A percentile compares a stretch with the other conserved stretches of the same genome.
These are phyloP conservation scores for Colletotrichum sp. DNA, from an alignment of 2,329 filamentous ascomycete genomes.

Conservation along the genomic window DNA sequence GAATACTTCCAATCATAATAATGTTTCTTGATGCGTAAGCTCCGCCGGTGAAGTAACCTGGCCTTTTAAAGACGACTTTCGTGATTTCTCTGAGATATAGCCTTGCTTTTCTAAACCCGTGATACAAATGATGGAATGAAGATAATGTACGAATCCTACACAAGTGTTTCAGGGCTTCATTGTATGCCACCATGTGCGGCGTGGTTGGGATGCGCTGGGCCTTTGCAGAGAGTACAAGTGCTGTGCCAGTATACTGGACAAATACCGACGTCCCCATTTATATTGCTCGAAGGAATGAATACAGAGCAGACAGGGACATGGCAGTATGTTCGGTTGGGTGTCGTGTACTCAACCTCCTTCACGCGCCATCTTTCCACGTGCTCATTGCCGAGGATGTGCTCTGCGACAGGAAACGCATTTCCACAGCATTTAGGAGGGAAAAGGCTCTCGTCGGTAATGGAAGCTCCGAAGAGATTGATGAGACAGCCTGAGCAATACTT, in stretches of 20 bases:
- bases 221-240: neutral
- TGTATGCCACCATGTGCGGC: too few species aligned
- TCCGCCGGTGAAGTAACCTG: too few species aligned
- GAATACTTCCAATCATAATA: too few species aligned
- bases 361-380: neutral
- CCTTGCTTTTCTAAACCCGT: too few species aligned
- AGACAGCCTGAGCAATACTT: neutral
- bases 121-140: too few species aligned
- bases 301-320: neutral
- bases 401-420: neutral
- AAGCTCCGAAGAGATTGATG: neutral
- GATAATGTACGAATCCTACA: too few species aligned
- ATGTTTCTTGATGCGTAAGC: too few species aligned
- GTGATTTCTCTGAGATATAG: too few species aligned
- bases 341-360: neutral
- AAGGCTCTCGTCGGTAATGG: neutral
- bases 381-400: neutral
- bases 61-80: too few species aligned
- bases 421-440: neutral
- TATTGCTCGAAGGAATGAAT: neutral
- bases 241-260: neutral
- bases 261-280: fast-evolving
- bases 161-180: too few species aligned
- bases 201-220: neutral
- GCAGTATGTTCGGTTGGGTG: neutral